phyloP scores from a whole-genome alignment of 2,329 filamentous ascomycete species.

The Epichloe amarillans region DNA sequence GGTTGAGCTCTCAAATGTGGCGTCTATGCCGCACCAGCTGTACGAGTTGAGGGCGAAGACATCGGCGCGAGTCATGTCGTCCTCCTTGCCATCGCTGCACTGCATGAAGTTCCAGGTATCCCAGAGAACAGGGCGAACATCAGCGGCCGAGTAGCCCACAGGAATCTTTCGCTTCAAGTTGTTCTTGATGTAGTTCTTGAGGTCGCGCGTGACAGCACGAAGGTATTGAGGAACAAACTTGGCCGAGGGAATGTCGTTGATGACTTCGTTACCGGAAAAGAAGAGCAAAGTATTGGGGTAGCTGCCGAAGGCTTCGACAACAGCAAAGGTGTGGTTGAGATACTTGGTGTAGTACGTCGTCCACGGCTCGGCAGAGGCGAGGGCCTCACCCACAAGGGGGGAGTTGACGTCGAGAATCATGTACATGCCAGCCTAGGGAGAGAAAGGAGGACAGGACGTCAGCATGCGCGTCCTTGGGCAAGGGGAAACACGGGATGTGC shows the following conservation, averaged over 20 bases:
- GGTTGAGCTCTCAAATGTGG: constrained; percentile 47
- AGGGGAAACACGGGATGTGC: neutral
- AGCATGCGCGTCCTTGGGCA: neutral
- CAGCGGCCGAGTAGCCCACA: constrained; percentile 69
- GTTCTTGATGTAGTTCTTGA: constrained; percentile 69
- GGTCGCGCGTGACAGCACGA: constrained; percentile 62
- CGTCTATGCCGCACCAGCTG: constrained; percentile 53
- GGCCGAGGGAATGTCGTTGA: constrained; percentile 50
- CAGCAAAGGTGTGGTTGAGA: constrained; percentile 52
- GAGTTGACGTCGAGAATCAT: constrained; percentile 59
- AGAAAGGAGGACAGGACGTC: neutral
- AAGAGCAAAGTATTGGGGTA: constrained; percentile 58
- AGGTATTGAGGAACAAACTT: constrained; percentile 54
- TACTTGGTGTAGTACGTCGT: constrained; percentile 46
- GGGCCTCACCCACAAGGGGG: constrained; percentile 40
- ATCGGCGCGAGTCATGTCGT: constrained; percentile 52
- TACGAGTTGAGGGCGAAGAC: constrained; percentile 65
- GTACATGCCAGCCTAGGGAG: constrained; percentile 46
- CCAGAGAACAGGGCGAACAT: constrained; percentile 58
- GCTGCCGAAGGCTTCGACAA: constrained; percentile 53
- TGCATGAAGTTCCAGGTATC: constrained; percentile 68
- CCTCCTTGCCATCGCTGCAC: constrained; percentile 43
- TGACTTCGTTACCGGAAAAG: constrained; percentile 71
- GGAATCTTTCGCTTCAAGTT: constrained; percentile 55
- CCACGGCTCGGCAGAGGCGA: constrained; percentile 42